A percentile compares a stretch with the other conserved stretches of the same genome.
Conservation (phyloP, 2,329 filamentous ascomycete genomes). For the Pseudocercospora eumusae region DNA sequence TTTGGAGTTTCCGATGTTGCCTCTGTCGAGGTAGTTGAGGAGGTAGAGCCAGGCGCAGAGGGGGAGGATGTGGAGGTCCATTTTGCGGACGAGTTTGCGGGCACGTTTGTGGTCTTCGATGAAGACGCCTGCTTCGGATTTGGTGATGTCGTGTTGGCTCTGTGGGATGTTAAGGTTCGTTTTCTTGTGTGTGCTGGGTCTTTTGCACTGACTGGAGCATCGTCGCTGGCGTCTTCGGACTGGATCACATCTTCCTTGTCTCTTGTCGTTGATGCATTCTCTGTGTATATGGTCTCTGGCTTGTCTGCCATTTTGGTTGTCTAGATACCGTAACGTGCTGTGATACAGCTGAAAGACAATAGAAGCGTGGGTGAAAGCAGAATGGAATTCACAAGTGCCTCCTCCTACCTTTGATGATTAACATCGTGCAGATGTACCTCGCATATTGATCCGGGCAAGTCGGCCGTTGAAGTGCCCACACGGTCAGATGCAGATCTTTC, state of each 20-base stretch:
- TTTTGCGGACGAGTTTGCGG: slow-evolving; percentile 27
- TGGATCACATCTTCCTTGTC: slow-evolving; percentile 19
- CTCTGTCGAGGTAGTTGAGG: slow-evolving; percentile 28
- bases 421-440: background rate
- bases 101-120: slow-evolving; percentile 30
- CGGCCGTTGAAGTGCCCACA: background rate
- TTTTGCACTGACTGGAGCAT: slow-evolving; percentile 8
- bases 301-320: background rate
- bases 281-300: slow-evolving; percentile 1
- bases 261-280: background rate
- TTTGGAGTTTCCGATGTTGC: slow-evolving; percentile 54
- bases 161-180: background rate
- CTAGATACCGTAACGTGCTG: too few species aligned
- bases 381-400: background rate
- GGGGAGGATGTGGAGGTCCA: slow-evolving; percentile 31
- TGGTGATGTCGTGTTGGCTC: slow-evolving; percentile 4
- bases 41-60: slow-evolving; percentile 32
- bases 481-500: slow-evolving; percentile 3
- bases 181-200: background rate
- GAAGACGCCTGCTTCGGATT: slow-evolving; percentile 14
- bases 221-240: slow-evolving; percentile 21
- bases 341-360: background rate
- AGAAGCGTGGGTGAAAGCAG: background rate
- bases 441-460: background rate
- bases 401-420: background rate